A percentile compares a stretch with the other conserved stretches of the same genome.
Evolutionary conservation across 2,329 filamentous ascomycete species (phyloP).

Genomic region (Fusarium tjaetaba): DNA sequence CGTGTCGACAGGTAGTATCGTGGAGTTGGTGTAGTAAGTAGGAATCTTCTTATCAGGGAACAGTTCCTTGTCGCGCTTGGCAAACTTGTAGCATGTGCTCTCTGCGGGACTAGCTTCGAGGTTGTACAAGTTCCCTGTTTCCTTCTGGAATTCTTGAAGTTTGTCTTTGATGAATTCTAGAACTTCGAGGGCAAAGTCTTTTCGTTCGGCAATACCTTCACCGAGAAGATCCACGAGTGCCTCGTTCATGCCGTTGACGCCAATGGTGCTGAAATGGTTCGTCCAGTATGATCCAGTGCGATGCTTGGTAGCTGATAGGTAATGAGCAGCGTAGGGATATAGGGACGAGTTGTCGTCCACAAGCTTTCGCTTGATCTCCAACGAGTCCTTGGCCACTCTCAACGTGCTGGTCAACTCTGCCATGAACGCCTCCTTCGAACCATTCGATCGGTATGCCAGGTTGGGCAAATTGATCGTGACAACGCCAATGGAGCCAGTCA

Average conservation of each 20-base stretch:
- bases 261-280: slow-evolving; percentile 41
- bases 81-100: slow-evolving; percentile 41
- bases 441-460: slow-evolving; percentile 30
- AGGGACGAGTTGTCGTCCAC: slow-evolving; percentile 25
- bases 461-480: slow-evolving; percentile 39
- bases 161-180: slow-evolving; percentile 36
- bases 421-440: slow-evolving; percentile 19
- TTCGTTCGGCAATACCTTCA: neutral
- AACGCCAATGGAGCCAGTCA: slow-evolving; percentile 37
- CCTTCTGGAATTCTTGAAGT: slow-evolving; percentile 31
- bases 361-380: slow-evolving; percentile 38
- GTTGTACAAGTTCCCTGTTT: slow-evolving; percentile 37
- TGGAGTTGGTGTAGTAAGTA: slow-evolving; percentile 38
- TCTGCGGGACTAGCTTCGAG: slow-evolving; percentile 38
- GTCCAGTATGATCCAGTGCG: slow-evolving; percentile 40
- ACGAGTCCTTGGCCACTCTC: slow-evolving; percentile 32
- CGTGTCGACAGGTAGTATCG: slow-evolving; percentile 36
- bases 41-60: slow-evolving; percentile 23
- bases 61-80: slow-evolving; percentile 27
- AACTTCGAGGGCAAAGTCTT: slow-evolving; percentile 21
- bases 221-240: slow-evolving; percentile 20
- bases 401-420: slow-evolving; percentile 8
- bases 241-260: slow-evolving; percentile 39
- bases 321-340: slow-evolving; percentile 38
- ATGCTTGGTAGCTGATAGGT: slow-evolving; percentile 30